Conservation (phyloP, 495 filamentous ascomycete genomes). For the Chlorociboria aeruginascens region DNA sequence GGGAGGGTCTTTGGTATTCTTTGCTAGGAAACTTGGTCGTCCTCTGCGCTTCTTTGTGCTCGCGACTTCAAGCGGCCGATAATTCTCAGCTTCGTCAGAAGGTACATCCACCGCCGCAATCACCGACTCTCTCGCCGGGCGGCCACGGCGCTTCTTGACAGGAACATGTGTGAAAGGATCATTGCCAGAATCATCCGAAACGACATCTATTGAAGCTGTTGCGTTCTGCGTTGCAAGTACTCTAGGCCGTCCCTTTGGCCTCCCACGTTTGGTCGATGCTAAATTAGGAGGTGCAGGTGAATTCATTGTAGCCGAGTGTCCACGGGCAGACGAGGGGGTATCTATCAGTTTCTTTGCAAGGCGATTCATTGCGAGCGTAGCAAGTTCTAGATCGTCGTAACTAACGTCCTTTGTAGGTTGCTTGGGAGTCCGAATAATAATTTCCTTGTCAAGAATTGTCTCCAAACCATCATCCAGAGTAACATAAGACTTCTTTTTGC, state of each 20-base stretch:
- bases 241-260: slow-evolving; percentile 6
- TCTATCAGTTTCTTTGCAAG: neutral
- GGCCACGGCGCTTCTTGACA: too few species aligned
- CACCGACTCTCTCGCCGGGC: neutral
- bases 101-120: neutral
- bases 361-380: slow-evolving; percentile 3
- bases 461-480: slow-evolving; percentile 15
- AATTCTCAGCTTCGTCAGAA: neutral
- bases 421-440: neutral
- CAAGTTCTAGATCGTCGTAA: slow-evolving; percentile 3
- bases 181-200: neutral
- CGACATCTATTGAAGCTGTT: neutral
- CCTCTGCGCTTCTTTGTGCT: neutral
- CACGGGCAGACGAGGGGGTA: neutral
- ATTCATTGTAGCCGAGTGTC: neutral
- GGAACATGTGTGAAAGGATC: neutral
- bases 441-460: slow-evolving; percentile 13
- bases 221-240: neutral
- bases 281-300: slow-evolving; percentile 1
- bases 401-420: neutral
- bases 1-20: neutral
- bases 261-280: slow-evolving; percentile 10
- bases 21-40: neutral
- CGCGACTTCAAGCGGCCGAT: neutral
- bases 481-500: slow-evolving; percentile 7